These are phyloP conservation scores for Aspergillus udagawae DNA, from an alignment of 2,329 filamentous ascomycete species.

Conservation along the genomic window DNA sequence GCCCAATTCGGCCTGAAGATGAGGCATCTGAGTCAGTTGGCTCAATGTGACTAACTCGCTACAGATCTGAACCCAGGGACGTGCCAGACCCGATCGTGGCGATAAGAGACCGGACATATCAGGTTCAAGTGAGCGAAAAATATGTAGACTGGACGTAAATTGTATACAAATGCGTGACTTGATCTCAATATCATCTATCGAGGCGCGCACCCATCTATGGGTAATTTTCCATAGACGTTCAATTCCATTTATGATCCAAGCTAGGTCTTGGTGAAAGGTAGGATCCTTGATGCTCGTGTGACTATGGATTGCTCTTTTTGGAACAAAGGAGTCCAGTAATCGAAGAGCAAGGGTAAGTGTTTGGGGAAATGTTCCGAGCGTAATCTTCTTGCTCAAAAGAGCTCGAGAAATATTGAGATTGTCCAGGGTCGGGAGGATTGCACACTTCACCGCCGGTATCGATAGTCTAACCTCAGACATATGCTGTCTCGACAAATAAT, in stretches of 20 bases:
- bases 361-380: constrained; percentile 26
- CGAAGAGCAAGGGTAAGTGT: constrained; percentile 22
- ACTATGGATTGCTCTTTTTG: constrained; percentile 7
- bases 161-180: constrained; percentile 22
- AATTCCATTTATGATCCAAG: constrained; percentile 31
- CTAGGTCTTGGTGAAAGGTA: constrained; percentile 29
- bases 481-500: constrained; percentile 12
- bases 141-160: constrained; percentile 23
- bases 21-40: constrained; percentile 17
- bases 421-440: constrained; percentile 27
- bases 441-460: constrained; percentile 24
- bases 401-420: constrained; percentile 28
- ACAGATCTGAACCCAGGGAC: constrained; percentile 29
- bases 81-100: constrained; percentile 21
- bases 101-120: constrained; percentile 7
- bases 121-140: constrained; percentile 17
- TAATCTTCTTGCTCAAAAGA: constrained; percentile 21
- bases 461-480: constrained; percentile 12
- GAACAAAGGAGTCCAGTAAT: constrained; percentile 30
- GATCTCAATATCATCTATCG: constrained; percentile 11
- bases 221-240: constrained; percentile 30
- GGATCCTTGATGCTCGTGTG: constrained; percentile 15
- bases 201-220: constrained; percentile 23
- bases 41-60: constrained; percentile 25
- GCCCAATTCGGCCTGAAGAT: constrained; percentile 28